A percentile compares a stretch with the other conserved stretches of the same genome.
Evolutionary conservation across 306 rosid species (phyloP).

Genomic region (Morella rubra): DNA sequence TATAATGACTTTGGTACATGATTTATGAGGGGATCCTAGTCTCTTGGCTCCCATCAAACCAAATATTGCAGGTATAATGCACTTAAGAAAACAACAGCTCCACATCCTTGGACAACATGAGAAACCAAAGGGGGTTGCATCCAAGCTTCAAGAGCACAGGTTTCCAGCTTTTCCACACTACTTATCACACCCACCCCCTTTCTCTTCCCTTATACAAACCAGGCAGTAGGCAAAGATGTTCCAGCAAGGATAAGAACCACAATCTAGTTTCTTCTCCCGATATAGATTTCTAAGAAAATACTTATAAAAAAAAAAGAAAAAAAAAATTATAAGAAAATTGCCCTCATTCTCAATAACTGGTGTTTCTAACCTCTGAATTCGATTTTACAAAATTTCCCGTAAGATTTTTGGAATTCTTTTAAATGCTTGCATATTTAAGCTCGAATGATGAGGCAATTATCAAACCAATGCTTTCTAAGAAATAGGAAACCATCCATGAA

Average conservation of each 20-base stretch:
- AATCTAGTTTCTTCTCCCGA: slow-evolving; percentile 2
- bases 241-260: not conserved
- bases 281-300: not conserved
- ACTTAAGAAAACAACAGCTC: not conserved
- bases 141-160: not conserved
- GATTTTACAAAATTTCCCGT: not conserved
- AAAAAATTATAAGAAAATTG: not conserved
- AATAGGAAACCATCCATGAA: not conserved
- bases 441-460: not conserved
- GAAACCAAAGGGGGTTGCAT: not conserved
- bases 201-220: not conserved
- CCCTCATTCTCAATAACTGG: not conserved
- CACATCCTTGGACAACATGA: not conserved
- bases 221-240: not conserved
- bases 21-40: not conserved
- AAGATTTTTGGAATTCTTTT: not conserved
- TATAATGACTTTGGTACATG: not conserved
- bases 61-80: not conserved
- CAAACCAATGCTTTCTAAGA: not conserved
- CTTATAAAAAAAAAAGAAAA: too few relatives aligned
- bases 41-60: not conserved
- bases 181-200: not conserved
- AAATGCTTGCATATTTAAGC: not conserved
- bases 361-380: not conserved
- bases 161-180: not conserved